Base-by-base conservation (phyloP, 1,284 basidiomycete genomes). In the Pascua sp. region DNA sequence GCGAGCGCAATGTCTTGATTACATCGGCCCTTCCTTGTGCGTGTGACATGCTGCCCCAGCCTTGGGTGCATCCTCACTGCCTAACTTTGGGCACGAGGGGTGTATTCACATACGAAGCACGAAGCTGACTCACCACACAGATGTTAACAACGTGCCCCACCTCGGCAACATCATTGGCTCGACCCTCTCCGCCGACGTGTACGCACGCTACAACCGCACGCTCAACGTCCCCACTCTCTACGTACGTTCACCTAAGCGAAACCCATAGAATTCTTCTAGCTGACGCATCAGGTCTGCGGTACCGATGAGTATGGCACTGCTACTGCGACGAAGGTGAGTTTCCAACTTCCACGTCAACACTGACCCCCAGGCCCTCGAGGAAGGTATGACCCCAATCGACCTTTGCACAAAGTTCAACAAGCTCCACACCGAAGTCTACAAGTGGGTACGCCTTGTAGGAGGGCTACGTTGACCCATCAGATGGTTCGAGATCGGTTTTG, bases 301-400 rank as follows among this genome's bases (percentile, higher is more conserved):
- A 98, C 96, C 7, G 95, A 99, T 74, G 95, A 99, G 78, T 99
- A 99, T 70, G 95, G 95, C 39, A 99, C 95, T 2, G 95, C 95
- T 0, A 97, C 96, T 1, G 95, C 98, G 81, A 98, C 94, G 42
- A 79, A 79, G 68, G 75, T 76, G 42, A 53, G 70, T 53, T 32
- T 32, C 24, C 7, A 18, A 11, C 11, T 16, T 37, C 12, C n/a
- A 8, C 1, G 17, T 7, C 11, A 15, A 37, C 42, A 16, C 24
- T 38, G 9, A 39, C 49, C 11, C n/a, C 18, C 90, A 96, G 78
- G 96, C 95, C 4, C 77, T 97, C 58, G 96, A 98, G 75, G 96
- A 98, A 75, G 87, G 88, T 1, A 80, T 98, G 32, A 86, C 90
- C 8, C 92, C 96, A 0, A 81, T 84, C 65, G 86, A 89, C 70